Base-by-base conservation (phyloP, 225 moss, liverwort and hornwort genomes). In the Neckera pumila region DNA sequence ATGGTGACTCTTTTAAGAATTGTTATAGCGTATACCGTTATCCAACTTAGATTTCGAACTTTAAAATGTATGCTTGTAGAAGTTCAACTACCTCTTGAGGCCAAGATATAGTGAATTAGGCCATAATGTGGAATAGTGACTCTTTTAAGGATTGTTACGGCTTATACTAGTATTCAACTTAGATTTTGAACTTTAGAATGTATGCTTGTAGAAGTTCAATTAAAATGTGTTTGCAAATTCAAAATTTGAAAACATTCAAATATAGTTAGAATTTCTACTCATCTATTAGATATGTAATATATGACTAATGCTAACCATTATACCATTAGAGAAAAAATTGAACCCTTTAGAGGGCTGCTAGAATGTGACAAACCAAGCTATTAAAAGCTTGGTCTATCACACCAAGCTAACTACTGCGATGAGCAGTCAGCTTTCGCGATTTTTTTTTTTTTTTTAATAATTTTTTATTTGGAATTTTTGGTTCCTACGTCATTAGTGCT, bases 121-220 rank as follows among this genome's bases (percentile, higher is more conserved):
- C 4, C n/a, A n/a, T 56, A 2, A 25, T 54, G 15, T 23, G 1
- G 36, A 54, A 56, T 54, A 10, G 36, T n/a, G 78, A 56, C 0
- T 25, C 3, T 56, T 34, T 22, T 36, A 49, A 33, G 2, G 31
- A 49, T 31, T 75, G 2, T 4, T 51, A 34, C 0, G 8, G 2
- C 4, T 20, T 12, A 12, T 75, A 12, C 5, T 8, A 33, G 7
- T 51, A 12, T 34, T 5, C 0, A 12, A 0, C 4, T 34, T 36
- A 51, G 5, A 34, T 51, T 76, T 76, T 5, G 8, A 76, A 76
- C 3, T 34, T 34, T 5, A 53, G 49, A 51, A 33, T 49, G 1
- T 75, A 75, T 0, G 1, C 33, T 33, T 51, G 13, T 20, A 51
- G 51, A 12, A 33, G 21, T 49, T 49, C 33, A 31, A 33, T 0